A percentile compares a stretch with the other conserved stretches of the same genome.
phyloP scores from a whole-genome alignment of 768 basidiomycete genomes.

The Suillus decipiens region DNA sequence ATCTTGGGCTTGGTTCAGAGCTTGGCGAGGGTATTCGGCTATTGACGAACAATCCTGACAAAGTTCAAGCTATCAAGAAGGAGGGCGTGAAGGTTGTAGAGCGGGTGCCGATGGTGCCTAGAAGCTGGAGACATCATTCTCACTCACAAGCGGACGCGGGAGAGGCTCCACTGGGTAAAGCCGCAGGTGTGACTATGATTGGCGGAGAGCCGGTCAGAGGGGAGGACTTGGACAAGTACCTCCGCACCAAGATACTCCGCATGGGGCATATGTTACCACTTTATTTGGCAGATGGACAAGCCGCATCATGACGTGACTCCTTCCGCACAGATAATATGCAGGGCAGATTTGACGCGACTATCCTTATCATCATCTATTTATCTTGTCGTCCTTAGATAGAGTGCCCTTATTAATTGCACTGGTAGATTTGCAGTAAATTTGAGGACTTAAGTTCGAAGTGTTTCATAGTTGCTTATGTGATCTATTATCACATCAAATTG shows the following conservation, averaged over 20 bases:
- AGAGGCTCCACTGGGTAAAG: slow-evolving; percentile 30
- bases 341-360: neutral
- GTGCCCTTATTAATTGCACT: neutral
- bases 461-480: neutral
- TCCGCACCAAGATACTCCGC: slow-evolving; percentile 92
- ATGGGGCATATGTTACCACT: slow-evolving; percentile 95
- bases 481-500: neutral
- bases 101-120: slow-evolving; percentile 92
- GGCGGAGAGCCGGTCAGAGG: slow-evolving; percentile 77
- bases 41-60: slow-evolving; percentile 98
- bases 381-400: slow-evolving; percentile 4
- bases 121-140: slow-evolving; percentile 65
- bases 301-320: slow-evolving; percentile 1
- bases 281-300: slow-evolving; percentile 3
- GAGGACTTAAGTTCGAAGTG: neutral
- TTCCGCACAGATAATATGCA: neutral
- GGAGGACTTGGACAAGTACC: slow-evolving; percentile 89
- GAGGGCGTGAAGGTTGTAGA: slow-evolving; percentile 82
- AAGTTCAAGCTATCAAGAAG: slow-evolving; percentile 81
- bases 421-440: neutral
- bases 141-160: slow-evolving; percentile 13
- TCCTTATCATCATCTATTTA: slow-evolving; percentile 5
- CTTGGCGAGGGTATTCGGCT: slow-evolving; percentile 64
- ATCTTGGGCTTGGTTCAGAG: slow-evolving; percentile 73
- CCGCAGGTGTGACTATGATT: slow-evolving; percentile 74